Evolutionary conservation across 1,139 yeast genomes (phyloP).

Genomic region (Blastobotrys apis): DNA sequence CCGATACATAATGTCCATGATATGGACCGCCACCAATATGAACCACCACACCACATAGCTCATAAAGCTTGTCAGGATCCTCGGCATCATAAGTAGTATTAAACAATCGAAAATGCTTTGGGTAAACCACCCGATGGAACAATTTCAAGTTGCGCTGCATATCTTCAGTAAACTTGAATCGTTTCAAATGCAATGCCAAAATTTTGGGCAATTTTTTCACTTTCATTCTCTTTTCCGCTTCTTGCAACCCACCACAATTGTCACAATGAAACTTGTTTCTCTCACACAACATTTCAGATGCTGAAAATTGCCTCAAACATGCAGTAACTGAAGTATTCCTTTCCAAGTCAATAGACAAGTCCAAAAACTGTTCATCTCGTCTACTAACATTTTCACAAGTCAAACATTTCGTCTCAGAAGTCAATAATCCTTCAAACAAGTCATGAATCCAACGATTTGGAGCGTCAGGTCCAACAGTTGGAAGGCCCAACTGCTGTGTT

Average conservation of each 20-base stretch:
- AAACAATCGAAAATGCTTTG: conserved; percentile 65
- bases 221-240: conserved; percentile 90
- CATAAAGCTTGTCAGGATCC: conserved; percentile 59
- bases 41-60: conserved; percentile 78
- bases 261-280: conserved; percentile 93
- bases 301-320: conserved; percentile 74
- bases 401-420: conserved; percentile 84
- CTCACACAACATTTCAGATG: conserved; percentile 78
- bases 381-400: conserved; percentile 86
- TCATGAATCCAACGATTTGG: conserved; percentile 56
- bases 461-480: conserved; percentile 31
- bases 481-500: conserved; percentile 13
- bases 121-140: conserved; percentile 80
- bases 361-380: conserved; percentile 81
- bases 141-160: conserved; percentile 79
- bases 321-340: conserved; percentile 70
- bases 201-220: conserved; percentile 73
- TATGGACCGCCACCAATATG: conserved; percentile 98
- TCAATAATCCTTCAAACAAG: conserved; percentile 77
- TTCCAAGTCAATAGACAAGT: conserved; percentile 80
- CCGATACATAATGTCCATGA: conserved; percentile 91
- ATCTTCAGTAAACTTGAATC: conserved; percentile 87
- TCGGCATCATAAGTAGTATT: conserved; percentile 62
- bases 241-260: conserved; percentile 84
- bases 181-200: conserved; percentile 75